phyloP scores from a whole-genome alignment of 768 basidiomycete genomes.

The Calvatia gigantea region DNA sequence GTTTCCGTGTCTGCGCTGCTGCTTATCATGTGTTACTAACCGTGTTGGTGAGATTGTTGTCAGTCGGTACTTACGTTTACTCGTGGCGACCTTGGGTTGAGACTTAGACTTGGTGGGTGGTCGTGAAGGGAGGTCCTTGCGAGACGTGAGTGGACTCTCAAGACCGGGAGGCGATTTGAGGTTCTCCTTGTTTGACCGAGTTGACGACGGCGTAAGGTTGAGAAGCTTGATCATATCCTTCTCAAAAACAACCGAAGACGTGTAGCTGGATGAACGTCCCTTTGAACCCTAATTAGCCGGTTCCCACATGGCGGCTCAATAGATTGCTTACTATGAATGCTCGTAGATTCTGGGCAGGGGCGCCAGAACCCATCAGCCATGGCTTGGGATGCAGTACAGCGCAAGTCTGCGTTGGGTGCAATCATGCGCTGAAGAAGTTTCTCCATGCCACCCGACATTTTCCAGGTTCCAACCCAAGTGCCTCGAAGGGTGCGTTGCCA shows the following conservation, averaged over 20 bases:
- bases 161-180: conserved; percentile 33
- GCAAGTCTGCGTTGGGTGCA: conserved; percentile 74
- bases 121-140: conserved; percentile 14
- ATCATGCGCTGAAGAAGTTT: conserved; percentile 75
- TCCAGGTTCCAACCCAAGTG: conserved; percentile 84
- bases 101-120: conserved; percentile 38
- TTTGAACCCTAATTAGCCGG: conserved; percentile 17
- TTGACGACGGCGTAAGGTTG: conserved; percentile 29
- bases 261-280: conserved; percentile 47
- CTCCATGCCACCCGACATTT: conserved; percentile 63
- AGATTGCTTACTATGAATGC: conserved; percentile 37
- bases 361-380: conserved; percentile 71
- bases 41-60: not conserved
- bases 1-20: conserved; percentile 35
- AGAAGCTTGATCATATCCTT: conserved; percentile 42
- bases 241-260: conserved; percentile 46
- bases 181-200: conserved; percentile 28
- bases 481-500: conserved; percentile 82
- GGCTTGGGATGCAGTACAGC: conserved; percentile 65
- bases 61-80: conserved; percentile 30
- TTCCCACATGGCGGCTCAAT: not conserved
- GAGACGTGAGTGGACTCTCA: conserved; percentile 18
- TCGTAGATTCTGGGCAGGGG: conserved; percentile 22
- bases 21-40: conserved; percentile 1
- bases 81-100: conserved; percentile 37